Conservation (phyloP, 148 eudicot genomes). For the Polygonum maritimum region DNA sequence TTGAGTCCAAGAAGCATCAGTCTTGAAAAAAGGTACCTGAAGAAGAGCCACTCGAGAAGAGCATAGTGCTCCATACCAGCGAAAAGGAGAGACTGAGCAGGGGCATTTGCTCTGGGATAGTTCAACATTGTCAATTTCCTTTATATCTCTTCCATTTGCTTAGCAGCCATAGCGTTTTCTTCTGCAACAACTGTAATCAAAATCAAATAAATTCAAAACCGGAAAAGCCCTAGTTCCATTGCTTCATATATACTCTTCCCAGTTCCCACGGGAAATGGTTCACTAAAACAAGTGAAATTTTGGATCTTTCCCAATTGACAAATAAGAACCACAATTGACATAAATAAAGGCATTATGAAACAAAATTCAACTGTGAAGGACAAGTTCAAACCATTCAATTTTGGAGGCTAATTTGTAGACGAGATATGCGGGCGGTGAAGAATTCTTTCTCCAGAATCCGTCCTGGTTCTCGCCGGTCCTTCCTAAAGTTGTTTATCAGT, state of each 20-base stretch:
- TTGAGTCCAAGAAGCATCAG: too few species aligned
- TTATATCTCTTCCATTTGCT: conserved; percentile 95
- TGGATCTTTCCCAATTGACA: too few species aligned
- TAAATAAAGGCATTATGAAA: too few species aligned
- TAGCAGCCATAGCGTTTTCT: conserved; percentile 49
- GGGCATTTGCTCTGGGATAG: conserved; percentile 82
- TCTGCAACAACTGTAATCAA: neutral
- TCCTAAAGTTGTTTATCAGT: too few species aligned
- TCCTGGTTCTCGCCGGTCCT: too few species aligned
- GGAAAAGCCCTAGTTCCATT: neutral
- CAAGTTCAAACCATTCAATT: too few species aligned
- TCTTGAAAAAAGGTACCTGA: neutral
- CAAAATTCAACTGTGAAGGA: too few species aligned
- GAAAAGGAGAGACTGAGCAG: conserved; percentile 91
- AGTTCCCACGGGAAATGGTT: neutral
- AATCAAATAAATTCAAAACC: neutral
- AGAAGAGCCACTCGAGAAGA: conserved; percentile 98
- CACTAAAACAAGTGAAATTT: too few species aligned
- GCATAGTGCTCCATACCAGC: conserved; percentile 99
- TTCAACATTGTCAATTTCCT: conserved; percentile 66
- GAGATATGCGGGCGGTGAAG: too few species aligned
- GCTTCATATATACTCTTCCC: neutral
- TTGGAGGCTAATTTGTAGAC: too few species aligned
- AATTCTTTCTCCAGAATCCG: too few species aligned
- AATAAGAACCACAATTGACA: too few species aligned